These are phyloP conservation scores for Coffea eugenioides DNA, from an alignment of 257 asterid genomes.

Conservation along the genomic window DNA sequence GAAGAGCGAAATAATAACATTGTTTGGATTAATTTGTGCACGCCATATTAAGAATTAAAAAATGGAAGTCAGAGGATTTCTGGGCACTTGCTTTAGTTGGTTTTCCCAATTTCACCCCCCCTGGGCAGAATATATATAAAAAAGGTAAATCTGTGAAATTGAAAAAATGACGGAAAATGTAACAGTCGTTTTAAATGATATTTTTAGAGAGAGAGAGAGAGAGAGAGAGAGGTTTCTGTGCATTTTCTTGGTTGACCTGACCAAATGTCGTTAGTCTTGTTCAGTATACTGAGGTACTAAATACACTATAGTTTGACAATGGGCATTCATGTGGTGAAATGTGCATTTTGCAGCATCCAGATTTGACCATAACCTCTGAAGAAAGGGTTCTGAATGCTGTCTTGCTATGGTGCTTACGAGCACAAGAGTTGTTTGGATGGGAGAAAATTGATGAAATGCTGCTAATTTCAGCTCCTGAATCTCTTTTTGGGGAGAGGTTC, in stretches of 20 bases:
- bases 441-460: slow-evolving; percentile 61
- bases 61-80: too few species aligned
- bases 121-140: too few species aligned
- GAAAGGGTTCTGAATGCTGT: slow-evolving; percentile 91
- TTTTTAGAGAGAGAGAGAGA: too few species aligned
- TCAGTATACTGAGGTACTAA: not conserved
- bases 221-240: not conserved
- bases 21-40: not conserved
- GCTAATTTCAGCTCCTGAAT: slow-evolving; percentile 47
- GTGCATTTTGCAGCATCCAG: slow-evolving; percentile 75
- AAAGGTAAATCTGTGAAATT: not conserved
- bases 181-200: not conserved
- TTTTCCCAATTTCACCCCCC: too few species aligned
- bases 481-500: slow-evolving; percentile 63
- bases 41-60: not conserved
- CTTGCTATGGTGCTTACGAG: slow-evolving; percentile 71
- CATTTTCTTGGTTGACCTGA: not conserved
- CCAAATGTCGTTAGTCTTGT: not conserved
- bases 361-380: slow-evolving; percentile 90
- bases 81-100: not conserved
- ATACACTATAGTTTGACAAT: not conserved
- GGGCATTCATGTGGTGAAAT: slow-evolving; percentile 19
- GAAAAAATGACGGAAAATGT: not conserved
- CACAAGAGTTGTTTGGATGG: slow-evolving; percentile 69
- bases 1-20: not conserved